A percentile compares a stretch with the other conserved stretches of the same genome.
Conservation (phyloP, 2,329 filamentous ascomycete species). For the Falciphora oryzae region DNA sequence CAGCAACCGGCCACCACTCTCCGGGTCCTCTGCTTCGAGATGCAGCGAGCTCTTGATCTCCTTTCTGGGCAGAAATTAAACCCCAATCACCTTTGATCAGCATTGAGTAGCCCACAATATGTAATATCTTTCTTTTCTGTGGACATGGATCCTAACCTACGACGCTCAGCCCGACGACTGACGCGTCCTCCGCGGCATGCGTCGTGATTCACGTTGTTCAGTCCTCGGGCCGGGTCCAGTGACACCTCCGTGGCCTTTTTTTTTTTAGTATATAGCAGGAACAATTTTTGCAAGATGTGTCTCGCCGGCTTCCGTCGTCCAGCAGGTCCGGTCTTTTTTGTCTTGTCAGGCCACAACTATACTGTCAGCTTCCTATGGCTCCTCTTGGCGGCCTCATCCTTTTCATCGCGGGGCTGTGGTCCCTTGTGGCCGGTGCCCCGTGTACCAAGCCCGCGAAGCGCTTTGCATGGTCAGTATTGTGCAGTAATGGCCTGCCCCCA, state of each 20-base stretch:
- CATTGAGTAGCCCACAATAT: background rate
- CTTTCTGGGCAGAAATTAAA: background rate
- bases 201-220: background rate
- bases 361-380: background rate
- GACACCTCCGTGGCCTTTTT: too few relatives aligned
- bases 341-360: too few relatives aligned
- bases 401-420: background rate
- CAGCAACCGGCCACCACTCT: too few relatives aligned
- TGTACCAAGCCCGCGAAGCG: slow-evolving; percentile 17
- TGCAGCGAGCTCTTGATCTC: too few relatives aligned
- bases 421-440: background rate
- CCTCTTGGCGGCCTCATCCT: background rate
- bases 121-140: background rate
- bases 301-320: background rate
- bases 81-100: background rate
- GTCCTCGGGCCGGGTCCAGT: background rate
- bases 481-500: background rate
- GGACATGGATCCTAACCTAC: too few relatives aligned
- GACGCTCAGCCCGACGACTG: background rate
- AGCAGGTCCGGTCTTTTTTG: background rate
- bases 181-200: background rate
- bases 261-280: background rate
- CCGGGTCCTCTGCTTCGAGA: too few relatives aligned
- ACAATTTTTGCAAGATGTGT: background rate
- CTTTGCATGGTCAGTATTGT: slow-evolving; percentile 16